These are phyloP conservation scores for Hericium coralloides DNA, from an alignment of 768 basidiomycete species.

Conservation along the genomic window DNA sequence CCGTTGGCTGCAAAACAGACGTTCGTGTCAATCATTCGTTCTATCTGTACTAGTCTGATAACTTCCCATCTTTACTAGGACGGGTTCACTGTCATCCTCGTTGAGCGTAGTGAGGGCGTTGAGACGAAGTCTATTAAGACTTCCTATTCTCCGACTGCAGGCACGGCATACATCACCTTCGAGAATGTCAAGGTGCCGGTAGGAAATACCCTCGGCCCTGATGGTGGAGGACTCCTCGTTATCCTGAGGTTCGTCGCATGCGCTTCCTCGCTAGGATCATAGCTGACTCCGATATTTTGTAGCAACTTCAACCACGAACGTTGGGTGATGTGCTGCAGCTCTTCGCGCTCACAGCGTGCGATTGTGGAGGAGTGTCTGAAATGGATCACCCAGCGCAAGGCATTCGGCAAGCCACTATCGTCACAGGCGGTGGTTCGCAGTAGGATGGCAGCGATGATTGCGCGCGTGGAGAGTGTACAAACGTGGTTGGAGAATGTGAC, in stretches of 20 bases:
- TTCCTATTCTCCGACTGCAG: slow-evolving; percentile 81
- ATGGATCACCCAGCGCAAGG: slow-evolving; percentile 86
- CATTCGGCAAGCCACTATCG: slow-evolving; percentile 82
- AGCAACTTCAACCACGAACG: slow-evolving; percentile 94
- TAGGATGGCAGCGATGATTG: slow-evolving; percentile 86
- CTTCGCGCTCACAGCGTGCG: slow-evolving; percentile 52
- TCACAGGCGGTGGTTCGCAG: slow-evolving; percentile 81
- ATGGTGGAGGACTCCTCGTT: slow-evolving; percentile 64
- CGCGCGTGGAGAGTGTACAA: slow-evolving; percentile 72
- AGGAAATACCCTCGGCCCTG: slow-evolving; percentile 77
- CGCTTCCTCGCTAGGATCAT: neutral
- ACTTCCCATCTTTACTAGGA: slow-evolving; percentile 16
- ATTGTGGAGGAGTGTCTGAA: slow-evolving; percentile 81
- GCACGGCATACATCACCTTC: slow-evolving; percentile 78
- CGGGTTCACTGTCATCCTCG: slow-evolving; percentile 78
- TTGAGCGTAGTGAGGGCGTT: slow-evolving; percentile 75
- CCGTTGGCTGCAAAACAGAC: slow-evolving; percentile 64
- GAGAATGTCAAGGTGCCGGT: slow-evolving; percentile 82
- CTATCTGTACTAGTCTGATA: neutral
- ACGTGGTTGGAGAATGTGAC: slow-evolving; percentile 85
- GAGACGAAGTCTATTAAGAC: slow-evolving; percentile 86
- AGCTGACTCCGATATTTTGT: slow-evolving; percentile 25
- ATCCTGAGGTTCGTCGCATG: slow-evolving; percentile 35
- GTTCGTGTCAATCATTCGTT: neutral
- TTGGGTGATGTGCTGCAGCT: slow-evolving; percentile 83